Evolutionary conservation across 2,329 filamentous ascomycete genomes (phyloP).

Genomic region (Sporothrix variecibatus): DNA sequence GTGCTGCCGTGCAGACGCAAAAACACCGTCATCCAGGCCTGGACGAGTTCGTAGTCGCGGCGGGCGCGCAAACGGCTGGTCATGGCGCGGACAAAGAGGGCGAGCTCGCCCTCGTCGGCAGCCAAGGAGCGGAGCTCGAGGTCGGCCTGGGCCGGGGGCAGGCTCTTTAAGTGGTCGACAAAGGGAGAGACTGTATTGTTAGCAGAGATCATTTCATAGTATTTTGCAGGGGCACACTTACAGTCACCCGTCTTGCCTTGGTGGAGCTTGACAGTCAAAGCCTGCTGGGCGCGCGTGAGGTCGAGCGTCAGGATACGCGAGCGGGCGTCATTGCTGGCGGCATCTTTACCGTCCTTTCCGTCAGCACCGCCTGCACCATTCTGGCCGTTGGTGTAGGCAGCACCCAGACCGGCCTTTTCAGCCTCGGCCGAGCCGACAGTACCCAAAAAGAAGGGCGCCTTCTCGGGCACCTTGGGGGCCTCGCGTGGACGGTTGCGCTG

Average conservation of each 20-base stretch:
- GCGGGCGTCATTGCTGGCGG: constrained; percentile 34
- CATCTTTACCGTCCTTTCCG: not conserved
- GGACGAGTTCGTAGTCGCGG: constrained; percentile 87
- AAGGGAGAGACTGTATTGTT: constrained; percentile 57
- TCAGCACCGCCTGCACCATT: not conserved
- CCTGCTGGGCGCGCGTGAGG: constrained; percentile 56
- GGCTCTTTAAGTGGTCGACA: constrained; percentile 74
- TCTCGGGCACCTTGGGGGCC: constrained; percentile 86
- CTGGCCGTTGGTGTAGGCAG: constrained; percentile 30
- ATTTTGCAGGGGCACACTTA: constrained; percentile 42
- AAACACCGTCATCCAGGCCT: constrained; percentile 98
- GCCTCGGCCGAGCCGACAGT: constrained; percentile 29
- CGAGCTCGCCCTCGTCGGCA: constrained; percentile 63
- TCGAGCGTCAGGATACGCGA: constrained; percentile 73
- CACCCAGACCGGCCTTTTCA: constrained; percentile 20
- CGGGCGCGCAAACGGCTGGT: constrained; percentile 68
- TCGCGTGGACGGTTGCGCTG: constrained; percentile 93
- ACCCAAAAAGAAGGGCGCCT: constrained; percentile 63
- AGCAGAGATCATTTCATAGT: not conserved
- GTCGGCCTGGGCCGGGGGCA: constrained; percentile 84
- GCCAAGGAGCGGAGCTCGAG: constrained; percentile 81
- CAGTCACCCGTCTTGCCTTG: constrained; percentile 60
- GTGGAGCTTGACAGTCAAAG: constrained; percentile 60
- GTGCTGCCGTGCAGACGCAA: constrained; percentile 66
- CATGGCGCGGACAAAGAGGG: constrained; percentile 78